A percentile compares a stretch with the other conserved stretches of the same genome.
Evolutionary conservation across 148 eudicot species (phyloP).

Genomic region (Vaccinium corymbosum): DNA sequence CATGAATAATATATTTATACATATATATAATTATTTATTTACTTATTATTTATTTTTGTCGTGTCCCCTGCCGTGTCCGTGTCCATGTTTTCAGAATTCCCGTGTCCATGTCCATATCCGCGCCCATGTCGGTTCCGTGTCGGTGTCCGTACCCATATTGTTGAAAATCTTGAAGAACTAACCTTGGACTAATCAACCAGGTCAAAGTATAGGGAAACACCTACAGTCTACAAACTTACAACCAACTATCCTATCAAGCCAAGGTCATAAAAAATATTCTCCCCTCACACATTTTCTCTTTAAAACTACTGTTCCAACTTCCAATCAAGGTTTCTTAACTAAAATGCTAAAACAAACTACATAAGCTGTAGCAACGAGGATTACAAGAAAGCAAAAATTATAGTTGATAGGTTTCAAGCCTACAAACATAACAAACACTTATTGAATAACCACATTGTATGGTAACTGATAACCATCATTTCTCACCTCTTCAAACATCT

Average conservation of each 20-base stretch:
- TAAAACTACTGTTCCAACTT: neutral
- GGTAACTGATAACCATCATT: neutral
- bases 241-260: neutral
- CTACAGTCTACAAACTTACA: neutral
- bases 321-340: neutral
- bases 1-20: too few species aligned
- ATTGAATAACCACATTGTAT: neutral
- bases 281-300: neutral
- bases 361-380: neutral
- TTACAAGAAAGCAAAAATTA: neutral
- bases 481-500: slow-evolving; percentile 41
- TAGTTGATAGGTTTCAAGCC: neutral
- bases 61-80: too few species aligned
- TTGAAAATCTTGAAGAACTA: neutral
- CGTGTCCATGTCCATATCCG: too few species aligned
- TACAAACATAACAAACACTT: neutral
- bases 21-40: too few species aligned
- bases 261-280: neutral
- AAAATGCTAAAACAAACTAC: neutral
- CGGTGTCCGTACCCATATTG: neutral
- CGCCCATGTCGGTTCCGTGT: too few species aligned
- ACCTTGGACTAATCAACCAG: neutral
- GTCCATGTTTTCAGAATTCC: too few species aligned
- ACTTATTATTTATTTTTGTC: too few species aligned
- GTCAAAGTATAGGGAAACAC: neutral